Evolutionary conservation across 2,329 filamentous ascomycete genomes (phyloP), one percentile per base, ranked within the genome.

Genomic region (Chrysosporium queenslandicum): DNA sequence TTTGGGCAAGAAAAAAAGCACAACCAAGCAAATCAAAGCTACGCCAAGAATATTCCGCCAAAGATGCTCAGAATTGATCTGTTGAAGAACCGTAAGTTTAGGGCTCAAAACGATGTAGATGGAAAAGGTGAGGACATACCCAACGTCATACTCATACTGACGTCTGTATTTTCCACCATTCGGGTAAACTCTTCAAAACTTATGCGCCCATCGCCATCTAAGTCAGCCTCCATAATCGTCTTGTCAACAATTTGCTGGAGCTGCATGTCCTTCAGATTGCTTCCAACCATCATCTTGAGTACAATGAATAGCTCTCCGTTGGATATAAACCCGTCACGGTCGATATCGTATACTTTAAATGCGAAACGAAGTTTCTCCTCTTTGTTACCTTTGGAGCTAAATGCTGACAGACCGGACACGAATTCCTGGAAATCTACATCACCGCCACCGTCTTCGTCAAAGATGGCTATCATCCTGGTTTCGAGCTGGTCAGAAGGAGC

Each of bases 221-320:
- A 78, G 71, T 98, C 92, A 46, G 92, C 92, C 75, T 98, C 92
- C 92, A 97, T 97, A 69, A 98, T 97, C 55, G 92, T 98, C 82
- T 98, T 98, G 76, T 98, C 92, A 61, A 98, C 92, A 68, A 98
- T 98, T 81, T 82, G 92, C 75, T 98, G 92, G 68, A 98, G 74
- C 74, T 98, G 92, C 73, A 96, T 88, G 70, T 98, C 92, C 78
- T 98, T 98, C 65, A 98, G 75, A 71, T 98, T 98, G 75, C 87
- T 96, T 55, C 92, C 92, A 48, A 98, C 92, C 92, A 98, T 98
- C 92, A 98, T 98, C 85, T 98, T 98, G 64, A 98, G 79, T 65
- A 98, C 92, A 64, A 98, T 97, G 71, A 97, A 98, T 48, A 98
- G 80, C 76, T 98, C 92, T 64, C 92, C 92, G 71, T 98, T 98